Evolutionary conservation across 257 asterid species (phyloP).

Genomic region (Euphrasia confusa): DNA sequence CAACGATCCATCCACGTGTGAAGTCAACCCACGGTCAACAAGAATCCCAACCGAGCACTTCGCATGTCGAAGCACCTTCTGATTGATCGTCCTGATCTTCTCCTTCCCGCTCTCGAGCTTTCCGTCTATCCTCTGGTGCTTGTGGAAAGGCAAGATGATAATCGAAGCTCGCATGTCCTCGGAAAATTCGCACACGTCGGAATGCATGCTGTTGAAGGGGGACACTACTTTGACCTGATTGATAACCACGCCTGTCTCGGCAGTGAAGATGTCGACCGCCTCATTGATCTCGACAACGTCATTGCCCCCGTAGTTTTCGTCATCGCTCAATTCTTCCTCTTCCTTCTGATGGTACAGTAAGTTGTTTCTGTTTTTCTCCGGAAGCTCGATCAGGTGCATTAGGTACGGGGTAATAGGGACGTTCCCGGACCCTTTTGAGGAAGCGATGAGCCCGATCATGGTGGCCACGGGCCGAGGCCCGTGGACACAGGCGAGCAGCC

Average conservation of each 20-base stretch:
- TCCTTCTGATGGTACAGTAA: constrained; percentile 76
- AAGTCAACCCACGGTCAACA: constrained; percentile 82
- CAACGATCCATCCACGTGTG: constrained; percentile 41
- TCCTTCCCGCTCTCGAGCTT: constrained; percentile 84
- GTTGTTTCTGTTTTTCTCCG: constrained; percentile 55
- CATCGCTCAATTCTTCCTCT: constrained; percentile 84
- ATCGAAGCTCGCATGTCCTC: constrained; percentile 69
- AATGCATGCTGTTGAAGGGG: constrained; percentile 57
- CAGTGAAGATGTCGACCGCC: constrained; percentile 72
- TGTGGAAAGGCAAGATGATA: constrained; percentile 84
- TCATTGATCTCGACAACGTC: constrained; percentile 94
- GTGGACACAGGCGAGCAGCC: constrained; percentile 71
- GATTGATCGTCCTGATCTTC: constrained; percentile 77
- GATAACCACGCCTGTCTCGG: constrained; percentile 63
- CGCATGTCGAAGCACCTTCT: constrained; percentile 76
- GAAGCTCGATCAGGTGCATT: constrained; percentile 91
- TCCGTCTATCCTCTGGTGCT: constrained; percentile 95
- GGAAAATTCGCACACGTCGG: constrained; percentile 66
- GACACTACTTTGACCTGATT: constrained; percentile 71
- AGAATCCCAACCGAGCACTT: constrained; percentile 80
- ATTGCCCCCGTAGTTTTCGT: constrained; percentile 89
- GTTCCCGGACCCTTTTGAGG: constrained; percentile 56
- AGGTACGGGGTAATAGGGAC: constrained; percentile 72
- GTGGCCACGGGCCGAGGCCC: constrained; percentile 89
- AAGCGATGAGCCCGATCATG: constrained; percentile 68